Base-by-base conservation (phyloP, 177 flowering plant species). In the Vitis hybrid region DNA sequence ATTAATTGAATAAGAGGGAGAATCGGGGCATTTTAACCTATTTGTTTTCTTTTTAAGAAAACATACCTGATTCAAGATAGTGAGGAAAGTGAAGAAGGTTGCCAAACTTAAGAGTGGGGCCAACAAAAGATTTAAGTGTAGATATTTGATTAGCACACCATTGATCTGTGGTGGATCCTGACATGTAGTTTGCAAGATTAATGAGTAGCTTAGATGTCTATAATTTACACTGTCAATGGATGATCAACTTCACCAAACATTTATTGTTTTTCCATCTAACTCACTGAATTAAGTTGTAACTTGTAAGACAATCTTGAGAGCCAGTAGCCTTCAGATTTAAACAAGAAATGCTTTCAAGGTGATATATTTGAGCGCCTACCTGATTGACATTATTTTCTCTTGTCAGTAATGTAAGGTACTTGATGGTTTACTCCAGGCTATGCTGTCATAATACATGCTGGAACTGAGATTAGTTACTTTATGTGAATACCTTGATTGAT, bases 401-500 rank as follows among this genome's bases (percentile, higher is more conserved):
- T 64, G 13, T 48, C 26, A 48, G 12, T 6, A 49, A 29, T 48
- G 6, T 26, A 16, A 26, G 19, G 18, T 31, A 58, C 4, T 31
- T 53, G 39, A 21, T 18, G 18, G 12, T 62, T 9, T 49, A 29
- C 5, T 19, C 45, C 22, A 9, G 10, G 53, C 7, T 18, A 11
- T 49, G 48, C 9, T n/a, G 5, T 55, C 56, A 22, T 16, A n/a
- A 7, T 55, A 39, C 2, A 21, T 21, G 12, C 45, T 15, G 10
- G 13, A 33, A 15, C 14, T 65, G 22, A 50, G 45, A 10, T 14
- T 59, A 21, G 45, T 19, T 11, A 1, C n/a, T 48, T 21, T 10
- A 7, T 16, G 3, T 33, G 22, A 53, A 70, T 15, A 14, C 14
- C 21, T 65, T 65, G 48, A 60, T 71, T 66, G 19, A 7, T 73